Evolutionary conservation across 2,329 filamentous ascomycete species (phyloP).

Genomic region (Fusarium nisikadoi): DNA sequence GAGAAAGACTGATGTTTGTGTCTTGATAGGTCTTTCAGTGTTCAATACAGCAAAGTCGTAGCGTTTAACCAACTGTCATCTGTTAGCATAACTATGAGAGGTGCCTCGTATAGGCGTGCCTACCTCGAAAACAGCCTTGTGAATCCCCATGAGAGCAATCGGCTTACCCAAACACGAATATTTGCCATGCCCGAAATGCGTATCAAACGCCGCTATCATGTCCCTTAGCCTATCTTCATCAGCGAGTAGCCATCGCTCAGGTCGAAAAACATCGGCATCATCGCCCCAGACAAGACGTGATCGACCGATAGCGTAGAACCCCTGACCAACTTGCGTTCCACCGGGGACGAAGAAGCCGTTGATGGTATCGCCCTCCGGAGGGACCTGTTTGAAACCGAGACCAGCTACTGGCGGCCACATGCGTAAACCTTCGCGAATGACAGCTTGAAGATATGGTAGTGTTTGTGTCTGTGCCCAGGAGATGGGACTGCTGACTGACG

Average conservation of each 20-base stretch:
- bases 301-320: conserved; percentile 64
- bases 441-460: conserved; percentile 66
- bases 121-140: conserved; percentile 61
- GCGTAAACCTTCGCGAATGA: conserved; percentile 66
- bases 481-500: conserved; percentile 51
- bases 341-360: conserved; percentile 63
- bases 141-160: conserved; percentile 60
- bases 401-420: conserved; percentile 64
- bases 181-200: conserved; percentile 58
- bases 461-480: conserved; percentile 60
- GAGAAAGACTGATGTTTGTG: conserved; percentile 49
- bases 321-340: conserved; percentile 64
- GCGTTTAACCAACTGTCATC: conserved; percentile 44
- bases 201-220: conserved; percentile 54
- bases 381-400: conserved; percentile 64
- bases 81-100: neutral
- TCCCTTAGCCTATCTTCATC: conserved; percentile 44
- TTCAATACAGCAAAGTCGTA: conserved; percentile 50
- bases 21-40: conserved; percentile 49
- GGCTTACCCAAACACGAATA: conserved; percentile 59
- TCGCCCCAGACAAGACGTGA: conserved; percentile 60
- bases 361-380: conserved; percentile 62
- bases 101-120: neutral
- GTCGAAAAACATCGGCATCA: conserved; percentile 63
- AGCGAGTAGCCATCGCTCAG: conserved; percentile 64